These are phyloP conservation scores for Hyaloscypha finlandica DNA, from an alignment of 495 filamentous ascomycete genomes.

Conservation along the genomic window DNA sequence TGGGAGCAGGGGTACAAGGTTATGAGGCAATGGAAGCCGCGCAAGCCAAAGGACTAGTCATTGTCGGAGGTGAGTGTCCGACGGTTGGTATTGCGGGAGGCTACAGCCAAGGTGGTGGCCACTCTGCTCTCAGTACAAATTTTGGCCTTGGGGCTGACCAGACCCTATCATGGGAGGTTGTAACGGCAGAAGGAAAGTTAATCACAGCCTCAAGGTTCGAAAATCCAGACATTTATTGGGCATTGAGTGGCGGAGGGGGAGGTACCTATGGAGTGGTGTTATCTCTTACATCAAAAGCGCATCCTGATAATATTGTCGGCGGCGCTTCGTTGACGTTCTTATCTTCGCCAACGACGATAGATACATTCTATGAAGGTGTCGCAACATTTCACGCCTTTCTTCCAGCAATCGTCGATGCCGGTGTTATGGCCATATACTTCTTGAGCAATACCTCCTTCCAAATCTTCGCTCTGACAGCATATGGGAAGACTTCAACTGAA, in stretches of 20 bases:
- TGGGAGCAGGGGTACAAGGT: slow-evolving; percentile 62
- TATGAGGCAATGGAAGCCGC: slow-evolving; percentile 52
- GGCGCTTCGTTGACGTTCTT: slow-evolving; percentile 40
- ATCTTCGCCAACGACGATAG: slow-evolving; percentile 33
- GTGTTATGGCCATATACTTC: slow-evolving; percentile 50
- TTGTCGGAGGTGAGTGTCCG: slow-evolving; percentile 53
- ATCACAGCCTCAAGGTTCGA: slow-evolving; percentile 44
- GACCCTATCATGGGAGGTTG: slow-evolving; percentile 56
- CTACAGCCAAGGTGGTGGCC: slow-evolving; percentile 62
- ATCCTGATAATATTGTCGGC: slow-evolving; percentile 24
- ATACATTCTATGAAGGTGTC: slow-evolving; percentile 48
- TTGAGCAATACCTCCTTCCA: slow-evolving; percentile 49
- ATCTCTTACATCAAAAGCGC: slow-evolving; percentile 45
- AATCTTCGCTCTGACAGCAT: slow-evolving; percentile 44
- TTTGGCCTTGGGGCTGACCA: slow-evolving; percentile 63
- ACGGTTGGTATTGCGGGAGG: slow-evolving; percentile 53
- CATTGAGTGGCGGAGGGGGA: slow-evolving; percentile 57
- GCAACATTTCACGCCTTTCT: slow-evolving; percentile 43
- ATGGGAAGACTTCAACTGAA: slow-evolving; percentile 37
- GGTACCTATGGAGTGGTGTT: slow-evolving; percentile 52
- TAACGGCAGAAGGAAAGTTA: slow-evolving; percentile 48
- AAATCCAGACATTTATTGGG: slow-evolving; percentile 60
- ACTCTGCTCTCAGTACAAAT: slow-evolving; percentile 50
- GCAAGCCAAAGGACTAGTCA: slow-evolving; percentile 44
- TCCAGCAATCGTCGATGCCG: slow-evolving; percentile 49